A percentile compares a stretch with the other conserved stretches of the same genome.
Evolutionary conservation across 2,329 filamentous ascomycete genomes (phyloP).

Genomic region (Verticillium dahliae): DNA sequence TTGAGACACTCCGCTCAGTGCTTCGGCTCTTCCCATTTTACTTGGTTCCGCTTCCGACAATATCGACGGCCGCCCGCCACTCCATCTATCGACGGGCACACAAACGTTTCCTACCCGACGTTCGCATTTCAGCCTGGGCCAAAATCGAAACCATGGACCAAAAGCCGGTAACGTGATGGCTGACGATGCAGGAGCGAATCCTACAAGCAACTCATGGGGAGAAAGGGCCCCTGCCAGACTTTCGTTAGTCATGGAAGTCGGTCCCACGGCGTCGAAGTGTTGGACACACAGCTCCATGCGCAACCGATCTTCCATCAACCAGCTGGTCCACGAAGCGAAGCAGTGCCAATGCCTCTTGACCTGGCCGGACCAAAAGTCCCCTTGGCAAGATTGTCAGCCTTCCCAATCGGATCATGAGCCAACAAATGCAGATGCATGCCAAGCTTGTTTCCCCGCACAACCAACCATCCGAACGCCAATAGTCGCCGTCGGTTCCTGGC

Average conservation of each 20-base stretch:
- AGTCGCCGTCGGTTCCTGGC: neutral
- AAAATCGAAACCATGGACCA: too few species aligned
- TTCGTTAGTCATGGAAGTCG: too few species aligned
- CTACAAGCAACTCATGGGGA: too few species aligned
- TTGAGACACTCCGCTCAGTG: neutral
- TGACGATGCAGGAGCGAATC: too few species aligned
- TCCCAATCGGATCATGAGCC: neutral
- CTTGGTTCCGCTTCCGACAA: neutral
- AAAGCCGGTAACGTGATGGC: too few species aligned
- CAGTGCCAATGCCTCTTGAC: neutral
- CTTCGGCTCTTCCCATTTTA: neutral
- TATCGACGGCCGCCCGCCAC: neutral
- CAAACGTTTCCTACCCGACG: too few species aligned
- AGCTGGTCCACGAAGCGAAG: neutral
- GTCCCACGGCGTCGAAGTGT: too few species aligned
- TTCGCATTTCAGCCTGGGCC: too few species aligned
- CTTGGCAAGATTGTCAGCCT: neutral
- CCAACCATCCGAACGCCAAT: neutral
- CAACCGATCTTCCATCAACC: too few species aligned
- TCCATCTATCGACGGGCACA: neutral
- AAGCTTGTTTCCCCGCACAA: neutral
- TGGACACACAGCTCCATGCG: too few species aligned
- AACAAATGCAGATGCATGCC: neutral
- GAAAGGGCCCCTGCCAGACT: too few species aligned
- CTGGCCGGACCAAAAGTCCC: neutral